phyloP scores from a whole-genome alignment of 495 filamentous ascomycete genomes.

The Cudoniella acicularis region DNA sequence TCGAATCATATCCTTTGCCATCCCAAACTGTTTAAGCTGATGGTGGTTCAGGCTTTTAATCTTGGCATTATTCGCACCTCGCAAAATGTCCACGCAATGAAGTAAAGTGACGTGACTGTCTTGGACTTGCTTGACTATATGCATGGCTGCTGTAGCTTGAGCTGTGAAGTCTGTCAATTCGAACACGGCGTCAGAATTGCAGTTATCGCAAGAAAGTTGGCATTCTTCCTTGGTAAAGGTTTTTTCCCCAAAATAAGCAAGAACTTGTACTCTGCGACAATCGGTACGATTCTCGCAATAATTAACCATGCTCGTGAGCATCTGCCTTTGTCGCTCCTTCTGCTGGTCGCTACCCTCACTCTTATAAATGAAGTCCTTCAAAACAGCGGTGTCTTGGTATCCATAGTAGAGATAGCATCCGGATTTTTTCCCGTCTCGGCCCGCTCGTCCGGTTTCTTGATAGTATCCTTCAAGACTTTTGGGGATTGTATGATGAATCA shows the following conservation, averaged over 20 bases:
- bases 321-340: slow-evolving; percentile 75
- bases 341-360: slow-evolving; percentile 71
- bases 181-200: slow-evolving; percentile 62
- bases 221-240: slow-evolving; percentile 69
- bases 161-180: slow-evolving; percentile 70
- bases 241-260: slow-evolving; percentile 92
- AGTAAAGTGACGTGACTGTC: slow-evolving; percentile 46
- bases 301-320: slow-evolving; percentile 77
- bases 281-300: slow-evolving; percentile 86
- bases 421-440: slow-evolving; percentile 81
- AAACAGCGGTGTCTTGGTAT: slow-evolving; percentile 63
- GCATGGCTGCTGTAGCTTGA: slow-evolving; percentile 64
- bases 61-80: slow-evolving; percentile 50
- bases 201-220: slow-evolving; percentile 78
- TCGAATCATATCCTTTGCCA: slow-evolving; percentile 52
- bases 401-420: slow-evolving; percentile 87
- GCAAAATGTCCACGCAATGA: slow-evolving; percentile 58
- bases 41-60: slow-evolving; percentile 45
- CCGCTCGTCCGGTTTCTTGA: slow-evolving; percentile 93
- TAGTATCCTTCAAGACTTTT: slow-evolving; percentile 98
- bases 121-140: slow-evolving; percentile 55
- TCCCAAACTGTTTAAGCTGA: slow-evolving; percentile 32
- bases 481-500: slow-evolving; percentile 87
- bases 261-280: slow-evolving; percentile 82
- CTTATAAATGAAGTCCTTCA: slow-evolving; percentile 72